A percentile compares a stretch with the other conserved stretches of the same genome.
phyloP scores from a whole-genome alignment of 1,139 yeast genomes.

The Candida dubliniensis region DNA sequence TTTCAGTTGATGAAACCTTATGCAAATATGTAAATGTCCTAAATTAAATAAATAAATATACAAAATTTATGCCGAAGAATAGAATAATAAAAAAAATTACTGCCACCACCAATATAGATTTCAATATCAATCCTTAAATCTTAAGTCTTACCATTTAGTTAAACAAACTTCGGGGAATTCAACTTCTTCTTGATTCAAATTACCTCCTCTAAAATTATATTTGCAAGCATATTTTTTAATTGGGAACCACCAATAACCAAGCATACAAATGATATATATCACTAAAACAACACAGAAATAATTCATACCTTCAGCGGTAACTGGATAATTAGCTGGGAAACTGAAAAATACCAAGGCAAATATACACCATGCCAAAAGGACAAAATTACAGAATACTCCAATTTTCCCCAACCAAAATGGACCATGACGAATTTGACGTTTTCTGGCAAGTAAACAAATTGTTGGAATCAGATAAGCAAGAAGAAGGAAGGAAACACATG shows the following conservation, averaged over 20 bases:
- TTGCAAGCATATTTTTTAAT: constrained; percentile 40
- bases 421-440: constrained; percentile 65
- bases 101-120: neutral
- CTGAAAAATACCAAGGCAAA: constrained; percentile 65
- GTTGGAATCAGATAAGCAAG: constrained; percentile 45
- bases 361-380: constrained; percentile 57
- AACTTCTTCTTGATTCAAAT: constrained; percentile 41
- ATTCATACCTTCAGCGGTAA: constrained; percentile 61
- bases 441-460: constrained; percentile 53
- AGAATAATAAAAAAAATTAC: no score
- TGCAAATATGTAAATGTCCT: no score
- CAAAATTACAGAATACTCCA: constrained; percentile 56
- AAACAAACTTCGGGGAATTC: constrained; percentile 50
- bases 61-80: no score
- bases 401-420: constrained; percentile 61
- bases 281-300: constrained; percentile 68
- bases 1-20: no score
- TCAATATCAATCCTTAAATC: neutral
- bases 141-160: constrained; percentile 13
- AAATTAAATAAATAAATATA: no score
- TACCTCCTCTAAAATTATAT: constrained; percentile 46
- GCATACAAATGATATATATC: constrained; percentile 52
- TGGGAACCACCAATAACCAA: constrained; percentile 60
- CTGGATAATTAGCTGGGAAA: constrained; percentile 69
- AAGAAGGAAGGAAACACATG: constrained; percentile 45